Conservation (phyloP, 768 basidiomycete species). For the Piloderma croceum region DNA sequence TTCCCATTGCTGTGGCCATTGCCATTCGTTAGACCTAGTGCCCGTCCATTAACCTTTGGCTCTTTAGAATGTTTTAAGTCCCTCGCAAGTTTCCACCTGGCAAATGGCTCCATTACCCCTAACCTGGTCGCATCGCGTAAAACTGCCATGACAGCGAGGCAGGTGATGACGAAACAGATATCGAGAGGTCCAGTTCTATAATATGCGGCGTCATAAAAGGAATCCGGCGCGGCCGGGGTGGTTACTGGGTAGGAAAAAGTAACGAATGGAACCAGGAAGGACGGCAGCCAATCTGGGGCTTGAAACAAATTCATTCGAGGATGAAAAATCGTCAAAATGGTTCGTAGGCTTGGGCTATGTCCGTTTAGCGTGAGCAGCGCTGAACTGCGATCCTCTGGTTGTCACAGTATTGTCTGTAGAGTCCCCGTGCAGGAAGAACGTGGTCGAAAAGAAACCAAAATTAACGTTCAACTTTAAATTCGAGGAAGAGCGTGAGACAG, state of each 20-base stretch:
- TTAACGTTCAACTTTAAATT: no score
- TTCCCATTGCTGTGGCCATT: constrained; percentile 30
- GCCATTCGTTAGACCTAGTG: constrained; percentile 15
- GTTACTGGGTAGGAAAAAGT: constrained; percentile 64
- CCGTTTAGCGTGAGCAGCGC: no score
- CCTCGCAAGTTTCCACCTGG: constrained; percentile 63
- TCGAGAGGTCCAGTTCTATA: constrained; percentile 75
- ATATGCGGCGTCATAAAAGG: constrained; percentile 64
- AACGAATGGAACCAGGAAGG: constrained; percentile 62
- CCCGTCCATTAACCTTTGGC: no score
- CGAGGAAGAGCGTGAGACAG: no score
- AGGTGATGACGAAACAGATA: constrained; percentile 72
- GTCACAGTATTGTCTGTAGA: no score
- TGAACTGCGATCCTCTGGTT: no score
- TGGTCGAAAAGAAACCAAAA: no score
- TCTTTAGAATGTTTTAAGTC: constrained; percentile 33
- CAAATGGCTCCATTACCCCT: constrained; percentile 74
- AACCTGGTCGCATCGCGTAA: constrained; percentile 76
- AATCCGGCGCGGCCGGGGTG: constrained; percentile 56
- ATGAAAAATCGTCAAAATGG: constrained; percentile 31
- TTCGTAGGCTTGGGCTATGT: no score
- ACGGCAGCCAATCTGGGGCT: constrained; percentile 39
- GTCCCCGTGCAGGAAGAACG: no score
- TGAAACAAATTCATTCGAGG: constrained; percentile 32
- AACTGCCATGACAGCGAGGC: constrained; percentile 82